Base-by-base conservation (phyloP, 2,329 filamentous ascomycete genomes). In the Plectosphaerella sp. region DNA sequence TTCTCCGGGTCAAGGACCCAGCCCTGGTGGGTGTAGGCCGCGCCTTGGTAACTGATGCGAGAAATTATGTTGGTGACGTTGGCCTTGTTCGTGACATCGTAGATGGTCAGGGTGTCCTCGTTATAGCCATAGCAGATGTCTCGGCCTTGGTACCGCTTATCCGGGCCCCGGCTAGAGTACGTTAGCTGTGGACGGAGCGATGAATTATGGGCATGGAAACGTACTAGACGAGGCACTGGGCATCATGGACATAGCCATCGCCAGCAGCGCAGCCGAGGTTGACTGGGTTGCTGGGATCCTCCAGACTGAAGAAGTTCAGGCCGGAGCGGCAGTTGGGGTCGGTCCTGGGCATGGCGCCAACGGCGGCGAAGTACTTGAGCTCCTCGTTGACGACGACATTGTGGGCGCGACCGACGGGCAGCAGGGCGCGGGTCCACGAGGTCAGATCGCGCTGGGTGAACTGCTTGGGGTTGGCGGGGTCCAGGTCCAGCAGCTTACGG, bases 221-320 rank as follows among this genome's bases (percentile, higher is more conserved):
- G 8, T 33, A 33, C 28, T 81, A 82, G 16, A 77, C 72, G n/a
- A 83, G 63, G 53, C 80, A 83, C 59, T 84, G 79, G 42, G 28
- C 80, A 54, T 84, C 80, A 56, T 84, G 81, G 1, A 83, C 79
- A 48, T 84, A 84, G 1, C 80, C 80, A 52, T 84, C 80, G 1
- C 71, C 64, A 10, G 70, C 69, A 6, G 76, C 77, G 54, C 79
- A 83, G 8, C 81, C 81, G 4, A 78, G 72, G 18, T 69, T 74
- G n/a, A 66, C 72, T 0, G 80, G 80, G 25, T 79, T 79, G 1
- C 73, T 61, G 1, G 78, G 77, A 50, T 83, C 73, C 0, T 71
- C 71, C 10, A 84, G 70, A 59, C 84, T 77, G 52, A 84, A 76
- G 63, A 82, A 82, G 61, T 79, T 79, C 20, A 84, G 70, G 1